Evolutionary conservation across 75 land plant species (phyloP).

Genomic region (Sequoia sempervirens): DNA sequence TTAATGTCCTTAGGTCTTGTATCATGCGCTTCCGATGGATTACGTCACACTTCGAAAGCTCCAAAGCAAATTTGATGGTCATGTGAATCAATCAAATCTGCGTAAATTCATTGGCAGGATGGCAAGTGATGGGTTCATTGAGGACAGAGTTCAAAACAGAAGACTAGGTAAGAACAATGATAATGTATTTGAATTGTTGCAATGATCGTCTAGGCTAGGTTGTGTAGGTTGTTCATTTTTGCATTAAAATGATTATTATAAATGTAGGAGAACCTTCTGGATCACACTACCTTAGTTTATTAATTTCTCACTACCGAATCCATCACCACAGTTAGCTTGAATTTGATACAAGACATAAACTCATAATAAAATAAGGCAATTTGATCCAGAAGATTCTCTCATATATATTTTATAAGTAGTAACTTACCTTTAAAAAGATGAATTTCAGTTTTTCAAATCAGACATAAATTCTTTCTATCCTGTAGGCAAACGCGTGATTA

Average conservation of each 20-base stretch:
- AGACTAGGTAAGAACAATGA: constrained; percentile 40
- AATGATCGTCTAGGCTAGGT: too few species aligned
- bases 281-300: not conserved
- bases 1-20: constrained; percentile 46
- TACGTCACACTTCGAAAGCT: constrained; percentile 57
- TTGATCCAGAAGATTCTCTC: too few species aligned
- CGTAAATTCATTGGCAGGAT: constrained; percentile 62
- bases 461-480: not conserved
- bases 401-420: not conserved
- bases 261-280: too few species aligned
- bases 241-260: too few species aligned
- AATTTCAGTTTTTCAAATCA: not conserved
- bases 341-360: not conserved
- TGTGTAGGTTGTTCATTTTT: too few species aligned
- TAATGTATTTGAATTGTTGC: too few species aligned
- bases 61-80: constrained; percentile 56
- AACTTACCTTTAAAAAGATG: not conserved
- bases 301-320: not conserved
- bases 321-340: not conserved
- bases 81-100: constrained; percentile 39
- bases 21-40: constrained; percentile 70
- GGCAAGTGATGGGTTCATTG: constrained; percentile 58
- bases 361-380: not conserved
- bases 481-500: constrained; percentile 72
- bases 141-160: constrained; percentile 29